These are phyloP conservation scores for Rhizopogon sp. DNA, from an alignment of 768 basidiomycete genomes.

Conservation along the genomic window DNA sequence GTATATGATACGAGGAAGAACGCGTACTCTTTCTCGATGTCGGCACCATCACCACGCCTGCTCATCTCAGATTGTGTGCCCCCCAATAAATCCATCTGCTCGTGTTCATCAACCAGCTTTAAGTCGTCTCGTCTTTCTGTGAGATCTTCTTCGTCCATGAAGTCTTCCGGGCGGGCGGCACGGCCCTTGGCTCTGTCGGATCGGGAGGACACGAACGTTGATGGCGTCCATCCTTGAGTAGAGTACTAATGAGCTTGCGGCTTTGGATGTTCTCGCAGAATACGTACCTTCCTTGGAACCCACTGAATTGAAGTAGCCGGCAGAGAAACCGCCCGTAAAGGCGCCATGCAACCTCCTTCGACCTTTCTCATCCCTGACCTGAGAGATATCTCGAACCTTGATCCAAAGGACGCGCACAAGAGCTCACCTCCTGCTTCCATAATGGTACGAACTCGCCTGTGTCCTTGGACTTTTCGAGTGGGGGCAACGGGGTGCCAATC, in stretches of 20 bases:
- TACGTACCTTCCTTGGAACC: constrained; percentile 88
- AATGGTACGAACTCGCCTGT: constrained; percentile 92
- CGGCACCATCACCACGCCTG: constrained; percentile 22
- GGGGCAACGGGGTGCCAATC: constrained; percentile 93
- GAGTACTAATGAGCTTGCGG: not conserved
- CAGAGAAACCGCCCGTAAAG: constrained; percentile 97
- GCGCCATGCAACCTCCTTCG: constrained; percentile 93
- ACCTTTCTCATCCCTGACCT: constrained; percentile 93
- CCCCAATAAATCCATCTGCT: constrained; percentile 68
- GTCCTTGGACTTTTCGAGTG: constrained; percentile 92
- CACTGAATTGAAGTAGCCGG: constrained; percentile 94
- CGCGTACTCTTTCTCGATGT: constrained; percentile 33
- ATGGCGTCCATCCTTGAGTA: constrained; percentile 86
- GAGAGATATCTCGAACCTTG: constrained; percentile 10
- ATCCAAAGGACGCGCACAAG: constrained; percentile 14
- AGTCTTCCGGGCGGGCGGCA: constrained; percentile 75
- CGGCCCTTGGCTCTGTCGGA: constrained; percentile 63
- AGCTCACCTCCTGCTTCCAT: constrained; percentile 92
- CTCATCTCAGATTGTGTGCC: constrained; percentile 45
- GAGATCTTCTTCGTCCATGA: constrained; percentile 99
- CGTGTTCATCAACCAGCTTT: constrained; percentile 72
- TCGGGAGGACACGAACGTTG: constrained; percentile 89
- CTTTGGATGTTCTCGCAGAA: not conserved
- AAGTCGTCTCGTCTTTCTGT: constrained; percentile 73
- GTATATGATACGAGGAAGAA: not conserved